Percentiles rank a stretch among this genome's conserved stretches.
These are phyloP conservation scores for Alternaria sp. DNA, from an alignment of 2,329 filamentous ascomycete species.

Conservation along the genomic window DNA sequence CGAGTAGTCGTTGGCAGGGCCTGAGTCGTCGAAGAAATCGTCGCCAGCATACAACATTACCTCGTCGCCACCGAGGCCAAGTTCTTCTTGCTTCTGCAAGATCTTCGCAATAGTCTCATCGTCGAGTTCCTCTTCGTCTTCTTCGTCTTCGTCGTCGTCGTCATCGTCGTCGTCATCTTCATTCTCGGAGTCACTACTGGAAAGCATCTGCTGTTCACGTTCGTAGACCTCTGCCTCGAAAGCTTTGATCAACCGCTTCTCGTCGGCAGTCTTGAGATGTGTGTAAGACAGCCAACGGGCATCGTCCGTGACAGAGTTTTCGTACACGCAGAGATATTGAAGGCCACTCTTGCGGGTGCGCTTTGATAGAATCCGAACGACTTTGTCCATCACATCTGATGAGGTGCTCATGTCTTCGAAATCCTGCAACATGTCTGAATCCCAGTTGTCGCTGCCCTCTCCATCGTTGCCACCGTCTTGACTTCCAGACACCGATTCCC, in stretches of 20 bases:
- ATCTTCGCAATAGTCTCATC: conserved; percentile 71
- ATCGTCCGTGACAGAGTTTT: conserved; percentile 56
- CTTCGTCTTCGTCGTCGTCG: conserved; percentile 47
- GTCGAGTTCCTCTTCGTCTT: conserved; percentile 51
- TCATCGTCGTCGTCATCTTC: conserved; percentile 59
- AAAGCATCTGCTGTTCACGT: conserved; percentile 28
- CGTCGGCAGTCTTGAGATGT: conserved; percentile 34
- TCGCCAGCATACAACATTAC: conserved; percentile 65
- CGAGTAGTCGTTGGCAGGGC: conserved; percentile 19
- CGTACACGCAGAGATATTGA: conserved; percentile 63
- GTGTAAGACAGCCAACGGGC: conserved; percentile 59
- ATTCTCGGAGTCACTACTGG: conserved; percentile 27
- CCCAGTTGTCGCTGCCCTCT: conserved; percentile 50
- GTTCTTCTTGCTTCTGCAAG: conserved; percentile 68
- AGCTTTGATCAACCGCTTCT: conserved; percentile 37
- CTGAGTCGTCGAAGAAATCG: conserved; percentile 51
- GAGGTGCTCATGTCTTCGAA: conserved; percentile 62
- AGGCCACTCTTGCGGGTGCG: conserved; percentile 55
- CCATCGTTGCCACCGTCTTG: conserved; percentile 21
- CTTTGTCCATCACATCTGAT: conserved; percentile 54
- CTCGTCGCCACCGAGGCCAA: conserved; percentile 69
- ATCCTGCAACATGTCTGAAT: conserved; percentile 56
- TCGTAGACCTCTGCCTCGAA: conserved; percentile 37
- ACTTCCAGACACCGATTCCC: conserved; percentile 32
- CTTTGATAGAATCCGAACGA: conserved; percentile 57